Evolutionary conservation across 441 rosid species (phyloP), one percentile per base, ranked within the genome.

Genomic region (Sinapis alba): DNA sequence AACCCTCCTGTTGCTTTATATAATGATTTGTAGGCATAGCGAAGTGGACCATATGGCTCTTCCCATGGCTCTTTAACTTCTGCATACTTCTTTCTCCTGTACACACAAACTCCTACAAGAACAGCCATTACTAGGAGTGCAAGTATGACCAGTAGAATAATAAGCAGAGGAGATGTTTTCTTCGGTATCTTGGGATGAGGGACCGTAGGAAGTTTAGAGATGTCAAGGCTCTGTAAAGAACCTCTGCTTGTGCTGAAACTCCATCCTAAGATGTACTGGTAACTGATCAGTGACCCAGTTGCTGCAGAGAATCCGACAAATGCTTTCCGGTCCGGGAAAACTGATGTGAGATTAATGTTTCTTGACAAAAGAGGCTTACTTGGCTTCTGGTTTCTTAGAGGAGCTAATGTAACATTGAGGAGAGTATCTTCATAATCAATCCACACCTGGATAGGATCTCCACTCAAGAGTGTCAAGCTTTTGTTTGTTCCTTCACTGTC

Each of bases 241-340:
- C 79, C 80, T 58, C 72, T 80, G 18, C 83, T 84, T 41, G 23
- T 74, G 54, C 79, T 79, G 83, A 90, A 88, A 83, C 88, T 90
- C 89, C 90, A 90, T 2, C 88, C 88, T 1, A 85, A 77, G 68
- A 88, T 65, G 60, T 82, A 86, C 15, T 83, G 87, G 18, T 71
- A n/a, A 51, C 84, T 75, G 3, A 62, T 4, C 16, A 72, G 20
- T 12, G 83, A 18, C 4, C 95, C 97, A 0, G 95, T 89, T 21
- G 97, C 86, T 30, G 93, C 73, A 4, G 93, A 87, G 75, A 91
- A 91, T 0, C 97, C 93, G n/a, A 88, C 81, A 24, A 81, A 88
- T 85, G 89, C 89, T 45, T 51, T 57, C 18, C 38, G 43, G 2
- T 88, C 92, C 3, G 76, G 54, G 70, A 89, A 47, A 27, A 84